These are phyloP conservation scores for Colletotrichum musicola DNA, from an alignment of 2,329 filamentous ascomycete species.

Conservation along the genomic window DNA sequence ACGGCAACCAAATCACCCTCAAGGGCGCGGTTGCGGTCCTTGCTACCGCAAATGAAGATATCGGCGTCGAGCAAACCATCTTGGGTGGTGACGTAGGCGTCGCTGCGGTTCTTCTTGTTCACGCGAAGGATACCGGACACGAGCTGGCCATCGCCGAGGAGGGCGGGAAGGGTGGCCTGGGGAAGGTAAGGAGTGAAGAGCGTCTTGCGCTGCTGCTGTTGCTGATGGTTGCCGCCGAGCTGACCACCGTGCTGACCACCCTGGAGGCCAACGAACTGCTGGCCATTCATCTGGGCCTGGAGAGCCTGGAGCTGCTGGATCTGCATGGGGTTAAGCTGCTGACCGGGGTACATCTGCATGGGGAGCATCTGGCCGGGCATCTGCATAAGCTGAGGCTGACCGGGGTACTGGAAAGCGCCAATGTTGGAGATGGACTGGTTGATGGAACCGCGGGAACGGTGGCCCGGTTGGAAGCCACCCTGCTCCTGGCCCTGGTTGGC, in stretches of 20 bases:
- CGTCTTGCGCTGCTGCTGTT: constrained; percentile 95
- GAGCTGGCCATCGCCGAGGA: constrained; percentile 91
- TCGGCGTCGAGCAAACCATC: constrained; percentile 92
- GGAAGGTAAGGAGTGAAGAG: constrained; percentile 98
- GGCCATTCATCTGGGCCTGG: constrained; percentile 86
- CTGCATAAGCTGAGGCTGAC: constrained; percentile 89
- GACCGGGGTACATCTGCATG: constrained; percentile 85
- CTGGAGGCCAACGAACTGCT: constrained; percentile 77
- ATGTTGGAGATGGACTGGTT: constrained; percentile 85
- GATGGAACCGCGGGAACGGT: constrained; percentile 87
- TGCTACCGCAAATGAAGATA: constrained; percentile 99
- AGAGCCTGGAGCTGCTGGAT: constrained; percentile 91
- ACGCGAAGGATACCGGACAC: constrained; percentile 97
- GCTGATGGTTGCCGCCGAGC: constrained; percentile 75
- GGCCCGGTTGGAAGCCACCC: constrained; percentile 89
- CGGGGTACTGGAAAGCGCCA: constrained; percentile 89
- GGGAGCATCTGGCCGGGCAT: constrained; percentile 89
- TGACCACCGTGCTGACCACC: constrained; percentile 80
- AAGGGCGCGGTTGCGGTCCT: constrained; percentile 95
- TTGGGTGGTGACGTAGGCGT: constrained; percentile 95
- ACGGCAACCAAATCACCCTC: constrained; percentile 97
- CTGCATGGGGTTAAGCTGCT: constrained; percentile 89
- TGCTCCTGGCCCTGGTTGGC: constrained; percentile 79
- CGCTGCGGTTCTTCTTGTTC: constrained; percentile 99
- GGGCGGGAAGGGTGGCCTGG: constrained; percentile 90